These are phyloP conservation scores for Plantago lanceolata DNA, from an alignment of 305 asterid genomes.

Conservation along the genomic window DNA sequence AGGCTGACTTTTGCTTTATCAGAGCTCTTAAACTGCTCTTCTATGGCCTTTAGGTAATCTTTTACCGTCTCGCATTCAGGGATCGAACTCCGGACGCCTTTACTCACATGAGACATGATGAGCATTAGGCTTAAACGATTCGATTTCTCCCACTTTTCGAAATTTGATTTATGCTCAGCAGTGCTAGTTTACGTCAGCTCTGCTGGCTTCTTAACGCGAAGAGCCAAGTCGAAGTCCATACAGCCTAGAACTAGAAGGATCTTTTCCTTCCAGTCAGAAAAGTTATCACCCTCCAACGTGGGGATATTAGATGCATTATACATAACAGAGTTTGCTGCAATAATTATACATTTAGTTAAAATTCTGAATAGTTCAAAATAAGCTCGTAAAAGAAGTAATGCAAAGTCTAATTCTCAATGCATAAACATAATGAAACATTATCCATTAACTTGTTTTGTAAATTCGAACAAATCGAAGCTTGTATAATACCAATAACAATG, in stretches of 20 bases:
- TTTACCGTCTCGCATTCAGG: neutral
- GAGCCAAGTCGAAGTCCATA: slow-evolving; percentile 1
- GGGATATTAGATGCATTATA: neutral
- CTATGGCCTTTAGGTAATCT: neutral
- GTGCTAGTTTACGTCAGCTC: neutral
- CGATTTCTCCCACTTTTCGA: slow-evolving; percentile 14
- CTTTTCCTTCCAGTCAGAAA: slow-evolving; percentile 2
- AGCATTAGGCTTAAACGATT: slow-evolving; percentile 17
- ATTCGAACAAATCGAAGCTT: no score
- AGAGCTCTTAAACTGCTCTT: neutral
- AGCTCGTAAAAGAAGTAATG: neutral
- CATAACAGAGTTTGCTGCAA: neutral
- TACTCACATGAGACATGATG: neutral
- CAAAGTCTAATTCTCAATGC: neutral
- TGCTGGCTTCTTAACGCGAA: neutral
- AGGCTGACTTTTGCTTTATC: neutral
- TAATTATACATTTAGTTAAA: neutral
- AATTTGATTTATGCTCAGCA: neutral
- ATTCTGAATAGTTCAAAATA: no score
- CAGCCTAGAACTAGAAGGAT: neutral
- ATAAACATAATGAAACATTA: no score
- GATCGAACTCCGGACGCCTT: slow-evolving; percentile 7
- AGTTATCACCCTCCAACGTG: neutral
- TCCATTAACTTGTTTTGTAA: no score
- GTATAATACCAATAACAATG: neutral